Conservation (phyloP, 164 flowering plant species). For the Vitis rupestris region DNA sequence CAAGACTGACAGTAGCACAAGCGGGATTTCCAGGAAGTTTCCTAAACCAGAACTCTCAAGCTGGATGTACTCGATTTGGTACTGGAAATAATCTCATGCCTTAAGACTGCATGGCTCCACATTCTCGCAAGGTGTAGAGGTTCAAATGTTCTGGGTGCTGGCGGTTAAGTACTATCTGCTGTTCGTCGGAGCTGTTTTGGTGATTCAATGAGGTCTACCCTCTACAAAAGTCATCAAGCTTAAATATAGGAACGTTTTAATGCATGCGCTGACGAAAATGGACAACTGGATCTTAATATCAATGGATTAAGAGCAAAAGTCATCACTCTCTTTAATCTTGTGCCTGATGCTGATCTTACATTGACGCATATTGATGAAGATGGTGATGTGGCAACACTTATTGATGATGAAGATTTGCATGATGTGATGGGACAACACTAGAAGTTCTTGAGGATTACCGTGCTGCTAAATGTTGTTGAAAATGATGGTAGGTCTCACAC, state of each 20-base stretch:
- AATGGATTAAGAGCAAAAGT: conserved; percentile 56
- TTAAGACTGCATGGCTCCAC: no score
- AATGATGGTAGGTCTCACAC: conserved; percentile 19
- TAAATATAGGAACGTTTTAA: conserved; percentile 75
- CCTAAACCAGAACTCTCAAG: no score
- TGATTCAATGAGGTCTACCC: no score
- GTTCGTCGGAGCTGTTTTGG: no score
- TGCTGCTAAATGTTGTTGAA: conserved; percentile 26
- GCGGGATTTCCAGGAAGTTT: no score
- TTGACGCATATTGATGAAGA: conserved; percentile 84
- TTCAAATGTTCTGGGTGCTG: no score
- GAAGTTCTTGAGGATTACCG: conserved; percentile 72
- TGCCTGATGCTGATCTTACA: conserved; percentile 46
- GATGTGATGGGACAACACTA: conserved; percentile 70
- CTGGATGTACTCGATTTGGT: no score
- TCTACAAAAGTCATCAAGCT: no score
- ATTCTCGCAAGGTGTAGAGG: no score
- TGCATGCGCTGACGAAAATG: conserved; percentile 35
- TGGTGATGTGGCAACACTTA: conserved; percentile 70
- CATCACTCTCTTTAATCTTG: conserved; percentile 48
- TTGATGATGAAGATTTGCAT: conserved; percentile 68
- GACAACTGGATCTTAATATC: conserved; percentile 50
- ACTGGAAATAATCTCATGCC: no score
- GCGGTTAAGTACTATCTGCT: no score
- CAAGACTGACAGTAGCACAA: no score